Base-by-base conservation (phyloP, 1,284 basidiomycete genomes). In the Lentinula novae-zelandiae region DNA sequence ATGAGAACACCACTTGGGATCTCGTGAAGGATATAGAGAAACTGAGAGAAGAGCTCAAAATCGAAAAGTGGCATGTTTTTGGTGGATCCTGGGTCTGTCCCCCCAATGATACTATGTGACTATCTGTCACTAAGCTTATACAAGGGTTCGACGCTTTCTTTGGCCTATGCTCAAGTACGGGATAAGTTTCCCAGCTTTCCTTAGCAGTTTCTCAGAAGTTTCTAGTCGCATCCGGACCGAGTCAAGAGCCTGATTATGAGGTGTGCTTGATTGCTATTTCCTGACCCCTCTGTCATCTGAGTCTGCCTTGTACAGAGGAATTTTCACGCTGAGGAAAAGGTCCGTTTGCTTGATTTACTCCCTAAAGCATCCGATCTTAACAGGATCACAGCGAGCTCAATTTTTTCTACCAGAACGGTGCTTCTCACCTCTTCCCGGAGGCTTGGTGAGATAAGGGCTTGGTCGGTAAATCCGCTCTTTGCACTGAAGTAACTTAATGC, bases 1-100 rank as follows among this genome's bases (percentile, higher is more conserved):
- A 91, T 66, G 88, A 95, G 64, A 98, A 98, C 74, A 97, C 93
- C 2, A 98, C 95, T 0, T 96, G 93, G 94, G 90, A 96, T 71
- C 84, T 98, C 34, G 93, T 98, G 17, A 88, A 84, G 63, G 96
- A 98, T 70, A 88, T 95, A 12, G 95, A 98, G 72, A 86, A 78
- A 68, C 76, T 98, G 31, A 82, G 95, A 57, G 78, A 87, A 67
- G 82, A 89, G 63, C 80, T 96, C 2, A 74, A 74, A 36, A 80
- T 93, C 60, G 86, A 92, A n/a, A 92, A 87, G 69, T 96, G 93
- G 94, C 86, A 95, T 60, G 91, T 96, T 33, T 96, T 96, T 70
- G 94, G 95, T 46, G 94, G 94, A 7, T 93, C 90, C 36, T 95
- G 93, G 93, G 90, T 87, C 67, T 62, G 57, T 55, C 59, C 17